phyloP scores from a whole-genome alignment of 768 basidiomycete genomes.

The Russula sp. region DNA sequence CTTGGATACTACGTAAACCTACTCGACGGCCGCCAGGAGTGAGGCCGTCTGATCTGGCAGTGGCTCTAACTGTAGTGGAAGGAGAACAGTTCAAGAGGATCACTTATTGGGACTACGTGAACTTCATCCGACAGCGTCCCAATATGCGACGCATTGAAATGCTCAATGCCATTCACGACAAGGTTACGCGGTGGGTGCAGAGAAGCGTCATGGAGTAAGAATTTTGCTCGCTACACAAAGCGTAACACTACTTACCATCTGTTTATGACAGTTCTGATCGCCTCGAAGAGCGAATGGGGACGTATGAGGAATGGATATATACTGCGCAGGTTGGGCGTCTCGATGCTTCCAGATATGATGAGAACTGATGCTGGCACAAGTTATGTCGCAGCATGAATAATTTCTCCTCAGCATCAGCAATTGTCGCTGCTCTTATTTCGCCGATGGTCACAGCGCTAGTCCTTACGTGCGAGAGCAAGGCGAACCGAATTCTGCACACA shows the following conservation, averaged over 20 bases:
- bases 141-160: constrained; percentile 1
- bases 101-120: constrained; percentile 15
- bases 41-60: constrained; percentile 3
- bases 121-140: neutral
- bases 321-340: constrained; percentile 1
- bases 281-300: neutral
- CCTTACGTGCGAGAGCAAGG: constrained; percentile 11
- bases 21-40: neutral
- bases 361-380: neutral
- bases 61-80: constrained; percentile 1
- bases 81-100: constrained; percentile 5
- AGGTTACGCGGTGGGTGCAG: constrained; percentile 2
- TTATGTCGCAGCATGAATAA: neutral
- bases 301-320: constrained; percentile 6
- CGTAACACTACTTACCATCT: neutral
- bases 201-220: constrained; percentile 1
- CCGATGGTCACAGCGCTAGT: neutral
- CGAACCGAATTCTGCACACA: neutral
- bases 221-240: neutral
- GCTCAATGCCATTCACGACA: neutral
- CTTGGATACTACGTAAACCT: neutral
- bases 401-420: constrained; percentile 3
- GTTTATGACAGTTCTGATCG: neutral
- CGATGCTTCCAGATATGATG: neutral
- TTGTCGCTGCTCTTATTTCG: constrained; percentile 1